phyloP scores from a whole-genome alignment of 2,329 filamentous ascomycete genomes.

The Ceratocystiopsis minuta region DNA sequence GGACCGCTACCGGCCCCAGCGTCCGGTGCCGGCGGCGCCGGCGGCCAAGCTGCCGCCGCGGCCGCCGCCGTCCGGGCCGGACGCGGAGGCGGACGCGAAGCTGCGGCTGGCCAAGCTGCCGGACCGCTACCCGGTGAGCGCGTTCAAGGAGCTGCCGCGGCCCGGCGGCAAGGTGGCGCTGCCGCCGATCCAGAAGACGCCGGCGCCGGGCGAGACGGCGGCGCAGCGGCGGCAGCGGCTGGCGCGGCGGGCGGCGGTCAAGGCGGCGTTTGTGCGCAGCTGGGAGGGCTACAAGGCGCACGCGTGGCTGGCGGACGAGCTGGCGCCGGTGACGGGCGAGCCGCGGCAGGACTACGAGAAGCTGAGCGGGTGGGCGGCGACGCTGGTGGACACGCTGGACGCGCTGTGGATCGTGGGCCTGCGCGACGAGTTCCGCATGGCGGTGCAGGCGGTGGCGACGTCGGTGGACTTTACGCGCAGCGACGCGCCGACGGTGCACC shows the following conservation, averaged over 20 bases:
- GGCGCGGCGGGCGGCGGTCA: constrained; percentile 25
- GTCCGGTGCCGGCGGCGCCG: constrained; percentile 1
- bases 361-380: constrained; percentile 45
- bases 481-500: constrained; percentile 32
- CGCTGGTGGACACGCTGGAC: constrained; percentile 49
- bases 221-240: constrained; percentile 18
- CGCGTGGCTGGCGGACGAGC: constrained; percentile 47
- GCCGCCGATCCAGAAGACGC: constrained; percentile 32
- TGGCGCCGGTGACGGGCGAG: constrained; percentile 35
- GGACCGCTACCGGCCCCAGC: constrained; percentile 3
- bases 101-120: constrained; percentile 16
- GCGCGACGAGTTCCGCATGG: constrained; percentile 45
- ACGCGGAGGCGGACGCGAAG: neutral
- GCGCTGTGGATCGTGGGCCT: constrained; percentile 58
- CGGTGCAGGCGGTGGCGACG: constrained; percentile 35
- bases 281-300: constrained; percentile 43
- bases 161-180: constrained; percentile 3
- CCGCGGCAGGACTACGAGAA: constrained; percentile 33
- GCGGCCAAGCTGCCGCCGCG: constrained; percentile 3
- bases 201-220: constrained; percentile 27
- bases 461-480: constrained; percentile 43
- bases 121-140: constrained; percentile 17
- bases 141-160: constrained; percentile 18
- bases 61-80: neutral
- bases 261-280: constrained; percentile 32